Base-by-base conservation (phyloP, 345 rosid species). In the Fremontodendron californicum region DNA sequence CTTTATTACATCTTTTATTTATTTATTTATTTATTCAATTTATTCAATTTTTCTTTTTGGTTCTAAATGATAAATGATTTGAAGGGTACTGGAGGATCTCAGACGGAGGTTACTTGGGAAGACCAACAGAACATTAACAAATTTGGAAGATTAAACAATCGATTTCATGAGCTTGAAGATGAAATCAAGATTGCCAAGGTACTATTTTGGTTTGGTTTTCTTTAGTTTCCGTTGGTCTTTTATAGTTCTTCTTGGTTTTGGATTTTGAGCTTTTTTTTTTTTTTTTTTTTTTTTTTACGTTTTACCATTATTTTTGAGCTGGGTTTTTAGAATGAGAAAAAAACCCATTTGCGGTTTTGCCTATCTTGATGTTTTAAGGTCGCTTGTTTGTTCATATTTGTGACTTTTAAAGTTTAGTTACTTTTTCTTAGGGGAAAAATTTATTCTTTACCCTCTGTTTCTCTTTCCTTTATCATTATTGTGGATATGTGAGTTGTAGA, bases 121-220 rank as follows among this genome's bases (percentile, higher is more conserved):
- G 99, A 96, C 70, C 99, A 96, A 88, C 97, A 89, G 80, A 96
- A 92, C 84, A 95, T 95, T 75, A 93, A 93, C 83, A 90, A 72
- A 74, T 95, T 95, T 77, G 89, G 90, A 33, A 90, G 93, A 74
- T 85, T 96, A 64, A 96, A 96, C 87, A 96, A 91, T 68, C 79
- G 99, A 55, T 82, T 90, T 70, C 98, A 93, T 75, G 98, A 95
- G 78, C 92, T 95, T 29, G 84, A 84, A 23, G 99, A 95, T 52
- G 99, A 95, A 75, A 88, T 93, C 83, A 92, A 85, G 85, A 39
- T 81, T 55, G 91, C 91, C 78, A 93, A 93, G 98, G 98, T 91
- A 75, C 39, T 72, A 0, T 72, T 64, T 45, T 51, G 9, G 4
- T 55, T 51, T 61, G 58, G 21, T 61, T 62, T 23, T 60, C 16